Evolutionary conservation across 2,329 filamentous ascomycete genomes (phyloP), one percentile per base, ranked within the genome.

Genomic region (Talaromyces sp.): DNA sequence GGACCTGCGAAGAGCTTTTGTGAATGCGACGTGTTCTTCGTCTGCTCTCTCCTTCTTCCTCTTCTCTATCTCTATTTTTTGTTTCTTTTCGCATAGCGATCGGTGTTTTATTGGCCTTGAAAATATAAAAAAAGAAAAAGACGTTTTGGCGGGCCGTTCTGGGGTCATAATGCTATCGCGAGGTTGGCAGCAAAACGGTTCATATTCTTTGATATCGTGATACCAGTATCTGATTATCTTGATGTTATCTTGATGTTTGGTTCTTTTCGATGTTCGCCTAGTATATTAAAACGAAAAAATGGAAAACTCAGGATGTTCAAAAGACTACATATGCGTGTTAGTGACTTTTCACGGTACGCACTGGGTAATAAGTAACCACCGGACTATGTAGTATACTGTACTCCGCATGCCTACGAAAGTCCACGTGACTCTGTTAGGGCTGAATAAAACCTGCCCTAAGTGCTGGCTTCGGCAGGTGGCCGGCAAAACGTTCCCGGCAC

Each of bases 1-100:
- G 95, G 95, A 96, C 93, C 38, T 97, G 93, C 78, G 95, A 98
- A 79, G 95, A 99, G 78, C 82, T 98, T 65, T 84, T 96, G 59
- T 83, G 77, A 72, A 63, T 31, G 27, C 46, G 57, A 59, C 62
- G 64, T 68, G 63, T 64, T 61, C 60, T 29, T 58, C 38, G 6
- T 17, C 38, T 54, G 63, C 64, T 54, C 64, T 64, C n/a, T 61
- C 62, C 53, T 62, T 56, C 62, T 67, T 61, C 62, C 64, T 64
- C 19, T 61, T 62, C 53, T 62, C 53, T 56, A 61, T 67, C 29
- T 46, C 29, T 24, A 24, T 55, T 52, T 62, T 58, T 64, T 61
- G 63, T 59, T n/a, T 64, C 59, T 68, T 52, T 64, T 67, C 68
- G 73, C 73, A 76, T 76, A 76, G 73, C 73, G 73, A 73, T 73